Evolutionary conservation across 2,329 filamentous ascomycete species (phyloP).

Genomic region (Phialophora macrospora): DNA sequence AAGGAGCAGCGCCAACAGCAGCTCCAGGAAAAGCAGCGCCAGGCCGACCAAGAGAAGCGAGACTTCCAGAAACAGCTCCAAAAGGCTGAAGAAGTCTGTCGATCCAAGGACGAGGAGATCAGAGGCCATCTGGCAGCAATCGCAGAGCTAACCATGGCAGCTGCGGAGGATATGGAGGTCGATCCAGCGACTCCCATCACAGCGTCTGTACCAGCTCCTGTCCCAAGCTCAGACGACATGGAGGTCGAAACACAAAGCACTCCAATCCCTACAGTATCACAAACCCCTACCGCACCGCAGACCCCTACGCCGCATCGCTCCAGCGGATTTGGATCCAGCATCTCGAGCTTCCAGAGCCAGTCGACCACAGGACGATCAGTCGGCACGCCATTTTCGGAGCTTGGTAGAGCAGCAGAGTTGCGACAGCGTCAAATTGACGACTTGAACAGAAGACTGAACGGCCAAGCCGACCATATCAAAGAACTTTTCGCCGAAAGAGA

Average conservation of each 20-base stretch:
- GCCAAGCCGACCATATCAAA: neutral
- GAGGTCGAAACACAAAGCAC: neutral
- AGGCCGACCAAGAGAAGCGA: neutral
- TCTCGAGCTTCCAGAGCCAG: neutral
- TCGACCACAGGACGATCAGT: neutral
- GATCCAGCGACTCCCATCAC: neutral
- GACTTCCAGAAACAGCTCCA: neutral
- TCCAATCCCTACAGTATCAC: neutral
- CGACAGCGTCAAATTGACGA: neutral
- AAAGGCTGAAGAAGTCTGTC: neutral
- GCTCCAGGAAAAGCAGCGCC: neutral
- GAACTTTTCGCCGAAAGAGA: neutral
- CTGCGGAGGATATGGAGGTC: neutral
- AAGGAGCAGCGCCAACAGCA: neutral
- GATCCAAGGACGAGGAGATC: neutral
- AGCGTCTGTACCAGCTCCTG: neutral
- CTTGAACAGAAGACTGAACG: neutral
- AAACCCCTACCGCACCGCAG: no score
- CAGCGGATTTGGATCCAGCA: neutral
- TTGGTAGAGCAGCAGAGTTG: neutral
- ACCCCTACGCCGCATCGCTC: neutral
- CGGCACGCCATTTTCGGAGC: neutral
- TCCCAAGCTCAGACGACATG: neutral
- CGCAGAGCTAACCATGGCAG: neutral
- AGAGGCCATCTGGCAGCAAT: neutral